Conservation (phyloP, 805 yeast species). For the Ogataea polymorpha region DNA sequence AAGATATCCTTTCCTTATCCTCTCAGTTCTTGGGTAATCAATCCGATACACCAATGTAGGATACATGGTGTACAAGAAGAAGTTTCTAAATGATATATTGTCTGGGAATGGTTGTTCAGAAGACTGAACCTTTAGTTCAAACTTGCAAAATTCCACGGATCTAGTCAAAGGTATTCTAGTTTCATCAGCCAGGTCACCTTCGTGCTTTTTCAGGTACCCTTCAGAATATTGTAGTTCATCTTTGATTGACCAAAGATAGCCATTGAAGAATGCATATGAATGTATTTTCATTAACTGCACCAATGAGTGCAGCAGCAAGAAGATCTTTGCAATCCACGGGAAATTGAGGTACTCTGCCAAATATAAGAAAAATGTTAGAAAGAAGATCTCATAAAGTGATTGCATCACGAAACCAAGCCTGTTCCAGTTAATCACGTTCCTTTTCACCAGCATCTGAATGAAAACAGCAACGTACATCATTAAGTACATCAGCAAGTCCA, state of each 20-base stretch:
- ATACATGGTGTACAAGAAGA: slow-evolving; percentile 76
- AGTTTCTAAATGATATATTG: slow-evolving; percentile 64
- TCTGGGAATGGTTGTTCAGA: slow-evolving; percentile 55
- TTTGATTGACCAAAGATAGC: slow-evolving; percentile 71
- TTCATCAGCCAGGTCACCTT: slow-evolving; percentile 30
- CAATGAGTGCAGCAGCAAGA: slow-evolving; percentile 75
- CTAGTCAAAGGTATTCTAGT: slow-evolving; percentile 37
- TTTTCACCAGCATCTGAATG: slow-evolving; percentile 54
- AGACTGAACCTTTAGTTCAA: slow-evolving; percentile 65
- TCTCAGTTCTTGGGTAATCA: slow-evolving; percentile 72
- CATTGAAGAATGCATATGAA: slow-evolving; percentile 88
- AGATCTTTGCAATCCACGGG: slow-evolving; percentile 92
- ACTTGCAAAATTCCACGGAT: slow-evolving; percentile 64
- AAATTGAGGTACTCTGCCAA: slow-evolving; percentile 55
- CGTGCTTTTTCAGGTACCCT: slow-evolving; percentile 40
- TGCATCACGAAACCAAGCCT: slow-evolving; percentile 62
- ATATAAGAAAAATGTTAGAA: slow-evolving; percentile 50
- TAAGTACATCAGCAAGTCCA: slow-evolving; percentile 75
- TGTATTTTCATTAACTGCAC: slow-evolving; percentile 95
- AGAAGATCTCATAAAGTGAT: slow-evolving; percentile 50
- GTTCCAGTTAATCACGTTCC: slow-evolving; percentile 55
- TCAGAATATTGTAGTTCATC: slow-evolving; percentile 53
- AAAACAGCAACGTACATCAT: slow-evolving; percentile 57
- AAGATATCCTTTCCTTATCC: slow-evolving; percentile 68
- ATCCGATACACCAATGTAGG: slow-evolving; percentile 87